phyloP scores from a whole-genome alignment of 2,329 filamentous ascomycete genomes.

The Microcyclospora tardicrescens region DNA sequence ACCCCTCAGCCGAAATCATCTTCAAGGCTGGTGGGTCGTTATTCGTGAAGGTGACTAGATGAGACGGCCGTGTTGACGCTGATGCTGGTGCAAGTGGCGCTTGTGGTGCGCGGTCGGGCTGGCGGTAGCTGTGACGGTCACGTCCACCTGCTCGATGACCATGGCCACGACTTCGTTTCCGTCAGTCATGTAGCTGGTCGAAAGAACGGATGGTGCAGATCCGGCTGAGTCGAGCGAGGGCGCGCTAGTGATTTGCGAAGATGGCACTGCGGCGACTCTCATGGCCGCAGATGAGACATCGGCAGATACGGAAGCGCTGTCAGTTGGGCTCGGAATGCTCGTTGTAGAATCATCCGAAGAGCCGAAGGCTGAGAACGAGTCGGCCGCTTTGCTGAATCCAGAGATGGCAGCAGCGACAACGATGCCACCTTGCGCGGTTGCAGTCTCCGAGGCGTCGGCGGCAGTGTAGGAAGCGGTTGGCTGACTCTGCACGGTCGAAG shows the following conservation, averaged over 20 bases:
- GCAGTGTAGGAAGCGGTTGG: constrained; percentile 13
- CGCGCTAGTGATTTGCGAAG: constrained; percentile 11
- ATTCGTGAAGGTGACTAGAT: no score
- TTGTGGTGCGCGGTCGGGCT: constrained; percentile 14
- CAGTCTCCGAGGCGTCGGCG: constrained; percentile 12
- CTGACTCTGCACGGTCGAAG: constrained; percentile 6
- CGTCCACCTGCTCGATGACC: constrained; percentile 30
- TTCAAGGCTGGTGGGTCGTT: no score
- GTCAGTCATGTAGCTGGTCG: constrained; percentile 30
- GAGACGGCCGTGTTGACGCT: no score
- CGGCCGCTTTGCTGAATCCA: not conserved
- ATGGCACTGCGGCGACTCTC: no score
- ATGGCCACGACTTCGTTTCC: constrained; percentile 33
- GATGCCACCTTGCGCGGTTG: constrained; percentile 14
- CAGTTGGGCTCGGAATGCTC: not conserved
- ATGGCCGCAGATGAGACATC: constrained; percentile 6
- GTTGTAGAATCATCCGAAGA: constrained; percentile 1
- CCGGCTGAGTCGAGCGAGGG: constrained; percentile 13
- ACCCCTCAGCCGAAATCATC: no score
- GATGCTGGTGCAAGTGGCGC: constrained; percentile 15
- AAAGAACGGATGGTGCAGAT: constrained; percentile 17
- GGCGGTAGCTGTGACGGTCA: constrained; percentile 28
- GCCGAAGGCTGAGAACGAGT: not conserved
- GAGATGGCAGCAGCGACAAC: constrained; percentile 7
- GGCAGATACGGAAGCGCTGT: constrained; percentile 8